Conservation (phyloP, 176 grass and related monocot genomes). For the Musa troglodytarum region DNA sequence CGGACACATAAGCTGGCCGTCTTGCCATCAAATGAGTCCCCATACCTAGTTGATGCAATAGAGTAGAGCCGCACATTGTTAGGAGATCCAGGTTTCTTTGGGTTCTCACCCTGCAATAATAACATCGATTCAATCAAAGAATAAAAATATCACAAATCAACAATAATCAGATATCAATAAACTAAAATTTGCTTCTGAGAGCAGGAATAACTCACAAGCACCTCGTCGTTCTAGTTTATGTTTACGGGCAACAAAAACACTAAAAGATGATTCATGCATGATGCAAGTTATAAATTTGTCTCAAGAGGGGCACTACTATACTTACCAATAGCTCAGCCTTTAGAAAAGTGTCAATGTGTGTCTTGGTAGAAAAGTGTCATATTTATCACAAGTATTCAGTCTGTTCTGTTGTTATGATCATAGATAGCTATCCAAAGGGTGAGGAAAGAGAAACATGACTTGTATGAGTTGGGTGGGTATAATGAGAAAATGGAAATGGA, state of each 20-base stretch:
- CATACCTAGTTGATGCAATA: conserved; percentile 87
- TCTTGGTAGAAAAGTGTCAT: no score
- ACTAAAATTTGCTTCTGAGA: background rate
- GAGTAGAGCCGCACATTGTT: conserved; percentile 90
- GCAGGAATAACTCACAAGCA: no score
- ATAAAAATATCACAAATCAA: background rate
- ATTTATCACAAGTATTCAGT: no score
- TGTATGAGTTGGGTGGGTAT: no score
- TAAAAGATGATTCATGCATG: background rate
- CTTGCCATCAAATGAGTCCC: conserved; percentile 83
- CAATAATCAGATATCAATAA: no score
- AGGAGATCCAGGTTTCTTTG: conserved; percentile 74
- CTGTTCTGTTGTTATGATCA: no score
- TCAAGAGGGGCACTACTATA: no score
- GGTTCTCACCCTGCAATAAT: conserved; percentile 68
- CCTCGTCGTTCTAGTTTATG: background rate
- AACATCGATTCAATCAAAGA: background rate
- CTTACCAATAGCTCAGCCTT: no score
- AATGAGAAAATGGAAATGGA: no score
- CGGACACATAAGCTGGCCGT: conserved; percentile 78
- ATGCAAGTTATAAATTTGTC: background rate
- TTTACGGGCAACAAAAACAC: background rate
- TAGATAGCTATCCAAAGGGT: no score
- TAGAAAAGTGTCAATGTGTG: no score
- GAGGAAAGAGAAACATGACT: no score